These are phyloP conservation scores for Penicillium verrucosum DNA, from an alignment of 2,329 filamentous ascomycete species.

Conservation along the genomic window DNA sequence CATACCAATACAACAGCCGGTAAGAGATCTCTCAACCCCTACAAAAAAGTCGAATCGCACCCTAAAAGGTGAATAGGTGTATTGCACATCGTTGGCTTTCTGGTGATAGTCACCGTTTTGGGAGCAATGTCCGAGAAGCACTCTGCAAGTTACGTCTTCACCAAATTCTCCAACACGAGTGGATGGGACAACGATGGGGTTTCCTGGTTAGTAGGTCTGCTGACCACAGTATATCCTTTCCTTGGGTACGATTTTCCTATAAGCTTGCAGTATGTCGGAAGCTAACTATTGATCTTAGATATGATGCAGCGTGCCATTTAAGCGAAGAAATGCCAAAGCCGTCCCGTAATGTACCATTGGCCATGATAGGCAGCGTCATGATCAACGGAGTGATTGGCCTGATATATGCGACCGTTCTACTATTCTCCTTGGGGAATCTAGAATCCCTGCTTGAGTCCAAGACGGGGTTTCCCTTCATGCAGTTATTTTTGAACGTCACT, in stretches of 20 bases:
- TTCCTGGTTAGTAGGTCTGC: slow-evolving; percentile 19
- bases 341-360: slow-evolving; percentile 30
- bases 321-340: slow-evolving; percentile 34
- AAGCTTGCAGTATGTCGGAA: too few species aligned
- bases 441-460: slow-evolving; percentile 39
- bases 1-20: slow-evolving; percentile 19
- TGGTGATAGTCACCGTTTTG: slow-evolving; percentile 13
- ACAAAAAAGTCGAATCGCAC: too few species aligned
- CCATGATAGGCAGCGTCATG: slow-evolving; percentile 33
- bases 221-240: slow-evolving; percentile 21
- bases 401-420: slow-evolving; percentile 42
- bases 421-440: slow-evolving; percentile 45
- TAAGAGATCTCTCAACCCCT: neutral
- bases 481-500: slow-evolving; percentile 33
- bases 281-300: slow-evolving; percentile 8
- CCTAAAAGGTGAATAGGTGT: slow-evolving; percentile 6
- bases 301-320: slow-evolving; percentile 45
- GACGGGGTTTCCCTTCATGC: slow-evolving; percentile 46
- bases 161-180: slow-evolving; percentile 19
- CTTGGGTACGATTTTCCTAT: slow-evolving; percentile 8
- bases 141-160: slow-evolving; percentile 15
- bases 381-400: slow-evolving; percentile 50
- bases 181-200: slow-evolving; percentile 20
- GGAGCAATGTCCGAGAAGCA: slow-evolving; percentile 19
- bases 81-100: slow-evolving; percentile 17